These are phyloP conservation scores for Nakazawaea populi DNA, from an alignment of 805 yeast genomes.

Conservation along the genomic window DNA sequence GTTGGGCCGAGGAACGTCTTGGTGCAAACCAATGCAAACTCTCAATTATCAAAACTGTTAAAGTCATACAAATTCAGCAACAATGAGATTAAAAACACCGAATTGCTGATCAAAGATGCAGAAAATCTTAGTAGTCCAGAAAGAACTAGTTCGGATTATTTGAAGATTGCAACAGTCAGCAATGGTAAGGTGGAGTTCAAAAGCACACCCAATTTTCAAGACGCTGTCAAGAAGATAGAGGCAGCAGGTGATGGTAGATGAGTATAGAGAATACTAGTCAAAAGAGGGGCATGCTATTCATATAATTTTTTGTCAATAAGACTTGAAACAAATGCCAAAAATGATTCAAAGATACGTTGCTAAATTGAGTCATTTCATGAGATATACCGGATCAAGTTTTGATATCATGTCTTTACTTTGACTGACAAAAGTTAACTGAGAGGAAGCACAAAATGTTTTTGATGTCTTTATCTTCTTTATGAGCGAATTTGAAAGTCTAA, in stretches of 20 bases:
- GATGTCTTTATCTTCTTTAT: no score
- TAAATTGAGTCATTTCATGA: no score
- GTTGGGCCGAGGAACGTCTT: constrained; percentile 50
- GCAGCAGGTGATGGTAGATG: not conserved
- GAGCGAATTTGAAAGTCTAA: no score
- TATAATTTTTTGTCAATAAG: not conserved
- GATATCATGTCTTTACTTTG: no score
- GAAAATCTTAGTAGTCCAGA: constrained; percentile 17
- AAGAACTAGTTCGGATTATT: constrained; percentile 33
- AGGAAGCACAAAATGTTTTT: no score
- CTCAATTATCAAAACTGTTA: constrained; percentile 17
- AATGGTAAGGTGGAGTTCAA: constrained; percentile 36
- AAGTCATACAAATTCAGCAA: not conserved
- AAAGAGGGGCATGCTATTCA: not conserved
- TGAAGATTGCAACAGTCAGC: constrained; percentile 40
- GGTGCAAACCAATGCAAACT: constrained; percentile 37
- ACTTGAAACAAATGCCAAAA: no score
- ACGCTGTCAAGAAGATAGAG: constrained; percentile 28
- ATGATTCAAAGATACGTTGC: no score
- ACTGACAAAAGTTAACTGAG: no score
- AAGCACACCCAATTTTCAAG: constrained; percentile 36
- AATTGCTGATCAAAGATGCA: constrained; percentile 16
- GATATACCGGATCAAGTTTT: no score
- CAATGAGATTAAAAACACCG: constrained; percentile 14
- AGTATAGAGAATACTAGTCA: not conserved